Evolutionary conservation across 169 alveolate genomes (phyloP), one percentile per base, ranked within the genome.

Genomic region (Eimeria maxima): DNA sequence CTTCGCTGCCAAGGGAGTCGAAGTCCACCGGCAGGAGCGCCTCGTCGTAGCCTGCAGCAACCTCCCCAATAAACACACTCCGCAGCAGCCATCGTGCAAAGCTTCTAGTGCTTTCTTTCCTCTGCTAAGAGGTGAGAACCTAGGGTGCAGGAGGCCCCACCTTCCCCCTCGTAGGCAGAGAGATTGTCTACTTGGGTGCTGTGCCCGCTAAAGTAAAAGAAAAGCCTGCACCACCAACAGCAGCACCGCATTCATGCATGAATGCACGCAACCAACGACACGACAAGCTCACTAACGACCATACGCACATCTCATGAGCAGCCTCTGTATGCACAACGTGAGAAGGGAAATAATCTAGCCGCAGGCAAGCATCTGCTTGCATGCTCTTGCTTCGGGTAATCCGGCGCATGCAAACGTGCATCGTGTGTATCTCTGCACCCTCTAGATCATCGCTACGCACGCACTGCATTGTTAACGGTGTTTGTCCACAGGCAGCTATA

Each of bases 161-260:
- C 99, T 91, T 98, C 99, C 16, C 99, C 99, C 74, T 98, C 99
- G 97, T 98, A 98, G 47, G 99, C 99, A 74, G 98, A 96, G 98
- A 98, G 96, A 76, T 98, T 98, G 89, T 98, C 99, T 24, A 97
- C 98, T 95, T 98, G 99, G 14, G 98, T 98, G 88, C 99, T 97
- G 96, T 98, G 99, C 33, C 99, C 99, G 74, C 99, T 97, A 96
- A 97, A 98, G 96, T 97, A 98, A 90, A 98, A 98, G 73, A 98
- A 97, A 45, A 97, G 97, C 57, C 98, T 95, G 97, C 97, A 18
- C 65, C 38, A 22, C 16, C 38, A 45, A 27, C 69, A 13, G 73
- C 69, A 83, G 44, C 3, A 47, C 10, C 90, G 90, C 90, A n/a
- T 50, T 44, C 90, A 50, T 3, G 71, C 69, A 50, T 14, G 27